Percentiles rank a stretch among this genome's conserved stretches.
Conservation (phyloP, 2,329 filamentous ascomycete species). For the Alternaria brassicicola region DNA sequence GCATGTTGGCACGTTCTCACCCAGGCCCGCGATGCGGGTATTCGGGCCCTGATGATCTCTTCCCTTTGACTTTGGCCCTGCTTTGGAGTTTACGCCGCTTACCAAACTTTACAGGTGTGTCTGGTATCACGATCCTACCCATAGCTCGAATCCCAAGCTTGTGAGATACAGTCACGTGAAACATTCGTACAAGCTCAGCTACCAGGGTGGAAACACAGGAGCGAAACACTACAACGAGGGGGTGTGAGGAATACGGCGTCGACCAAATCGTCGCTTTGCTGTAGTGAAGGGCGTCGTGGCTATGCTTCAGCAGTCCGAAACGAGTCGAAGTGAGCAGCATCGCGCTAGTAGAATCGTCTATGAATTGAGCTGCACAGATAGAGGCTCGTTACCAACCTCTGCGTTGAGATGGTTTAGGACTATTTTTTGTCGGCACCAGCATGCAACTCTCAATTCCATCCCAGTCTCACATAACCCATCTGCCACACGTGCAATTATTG, state of each 20-base stretch:
- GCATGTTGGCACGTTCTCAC: background rate
- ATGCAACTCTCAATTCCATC: background rate
- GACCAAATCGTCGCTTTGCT: background rate
- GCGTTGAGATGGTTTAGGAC: background rate
- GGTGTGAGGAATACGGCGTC: background rate
- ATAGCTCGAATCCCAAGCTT: background rate
- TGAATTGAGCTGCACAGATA: background rate
- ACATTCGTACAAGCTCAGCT: background rate
- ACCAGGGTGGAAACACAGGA: background rate
- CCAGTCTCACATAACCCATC: constrained; percentile 6
- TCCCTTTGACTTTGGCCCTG: constrained; percentile 3
- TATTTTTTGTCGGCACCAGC: background rate
- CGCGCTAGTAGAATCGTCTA: constrained; percentile 1
- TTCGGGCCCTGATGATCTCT: constrained; percentile 11
- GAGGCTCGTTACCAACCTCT: background rate
- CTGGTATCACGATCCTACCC: background rate
- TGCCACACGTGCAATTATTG: constrained; percentile 39
- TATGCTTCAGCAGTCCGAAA: constrained; percentile 1
- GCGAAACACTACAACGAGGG: background rate
- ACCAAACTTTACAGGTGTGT: background rate
- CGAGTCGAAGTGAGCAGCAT: constrained; percentile 23
- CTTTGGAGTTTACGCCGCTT: background rate
- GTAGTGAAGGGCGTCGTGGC: background rate
- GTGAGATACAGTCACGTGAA: background rate
- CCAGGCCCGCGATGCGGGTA: background rate